A percentile compares a stretch with the other conserved stretches of the same genome.
These are phyloP conservation scores for Phoenix roebelenii DNA, from an alignment of 176 grass and related monocot genomes.

Conservation along the genomic window DNA sequence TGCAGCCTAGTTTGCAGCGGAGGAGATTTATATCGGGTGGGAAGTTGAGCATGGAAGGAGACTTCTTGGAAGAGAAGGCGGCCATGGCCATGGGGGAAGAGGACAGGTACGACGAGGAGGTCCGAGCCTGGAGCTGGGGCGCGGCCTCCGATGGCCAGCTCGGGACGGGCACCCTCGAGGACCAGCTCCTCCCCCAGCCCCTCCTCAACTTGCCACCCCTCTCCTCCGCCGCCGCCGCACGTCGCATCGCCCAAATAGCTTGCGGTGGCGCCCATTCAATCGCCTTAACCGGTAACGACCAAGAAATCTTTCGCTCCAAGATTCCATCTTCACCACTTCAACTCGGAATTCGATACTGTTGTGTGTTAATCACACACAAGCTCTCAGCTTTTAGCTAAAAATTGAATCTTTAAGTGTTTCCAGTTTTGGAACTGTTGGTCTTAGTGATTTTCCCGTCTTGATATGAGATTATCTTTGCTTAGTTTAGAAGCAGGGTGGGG, in stretches of 20 bases:
- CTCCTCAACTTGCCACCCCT: constrained; percentile 20
- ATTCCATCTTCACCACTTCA: not conserved
- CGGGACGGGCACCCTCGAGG: constrained; percentile 43
- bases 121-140: constrained; percentile 66
- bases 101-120: constrained; percentile 15
- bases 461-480: no score
- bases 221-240: constrained; percentile 30
- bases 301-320: not conserved
- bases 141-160: constrained; percentile 90
- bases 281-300: constrained; percentile 45
- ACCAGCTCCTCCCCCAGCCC: constrained; percentile 44
- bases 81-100: not conserved
- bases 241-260: constrained; percentile 34
- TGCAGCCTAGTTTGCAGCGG: no score
- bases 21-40: no score
- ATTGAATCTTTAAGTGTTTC: no score
- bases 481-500: no score
- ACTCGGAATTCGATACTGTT: not conserved
- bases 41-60: no score
- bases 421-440: no score
- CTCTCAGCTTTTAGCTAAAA: no score
- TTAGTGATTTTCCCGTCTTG: no score
- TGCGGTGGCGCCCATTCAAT: constrained; percentile 83
- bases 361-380: not conserved
- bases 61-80: not conserved